Evolutionary conservation across 1,139 yeast genomes (phyloP).

Genomic region (Hansenula lynferdii): DNA sequence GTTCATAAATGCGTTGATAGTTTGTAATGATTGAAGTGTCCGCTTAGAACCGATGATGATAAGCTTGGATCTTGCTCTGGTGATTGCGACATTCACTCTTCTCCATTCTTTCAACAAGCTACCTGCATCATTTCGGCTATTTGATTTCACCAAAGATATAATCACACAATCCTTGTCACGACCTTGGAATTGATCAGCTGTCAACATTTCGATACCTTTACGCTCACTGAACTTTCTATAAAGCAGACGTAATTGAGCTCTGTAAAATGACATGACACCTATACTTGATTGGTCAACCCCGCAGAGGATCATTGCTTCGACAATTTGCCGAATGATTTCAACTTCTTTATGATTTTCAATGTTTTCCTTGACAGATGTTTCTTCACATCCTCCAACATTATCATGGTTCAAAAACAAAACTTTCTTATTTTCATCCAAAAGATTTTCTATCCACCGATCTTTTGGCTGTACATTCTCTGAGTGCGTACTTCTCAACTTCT

Average conservation of each 20-base stretch:
- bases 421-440: slow-evolving; percentile 42
- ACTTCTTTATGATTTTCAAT: slow-evolving; percentile 74
- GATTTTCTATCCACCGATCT: slow-evolving; percentile 38
- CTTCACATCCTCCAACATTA: slow-evolving; percentile 47
- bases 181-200: slow-evolving; percentile 97
- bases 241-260: slow-evolving; percentile 69
- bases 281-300: slow-evolving; percentile 60
- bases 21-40: slow-evolving; percentile 52
- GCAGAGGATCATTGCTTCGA: slow-evolving; percentile 49
- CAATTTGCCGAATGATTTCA: slow-evolving; percentile 53
- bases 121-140: slow-evolving; percentile 63
- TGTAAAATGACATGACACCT: slow-evolving; percentile 87
- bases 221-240: slow-evolving; percentile 36
- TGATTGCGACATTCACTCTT: slow-evolving; percentile 88
- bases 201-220: slow-evolving; percentile 63
- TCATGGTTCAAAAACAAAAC: slow-evolving; percentile 85
- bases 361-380: slow-evolving; percentile 56
- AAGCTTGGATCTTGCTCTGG: slow-evolving; percentile 82
- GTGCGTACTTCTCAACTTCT: slow-evolving; percentile 10
- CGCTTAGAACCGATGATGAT: slow-evolving; percentile 73
- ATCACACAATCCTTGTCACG: slow-evolving; percentile 90
- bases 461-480: slow-evolving; percentile 13
- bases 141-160: slow-evolving; percentile 82
- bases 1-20: slow-evolving; percentile 58
- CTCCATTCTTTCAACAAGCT: slow-evolving; percentile 85